These are phyloP conservation scores for Phytophthora ohioensis DNA, from an alignment of 352 stramenopile genomes.

Conservation along the genomic window DNA sequence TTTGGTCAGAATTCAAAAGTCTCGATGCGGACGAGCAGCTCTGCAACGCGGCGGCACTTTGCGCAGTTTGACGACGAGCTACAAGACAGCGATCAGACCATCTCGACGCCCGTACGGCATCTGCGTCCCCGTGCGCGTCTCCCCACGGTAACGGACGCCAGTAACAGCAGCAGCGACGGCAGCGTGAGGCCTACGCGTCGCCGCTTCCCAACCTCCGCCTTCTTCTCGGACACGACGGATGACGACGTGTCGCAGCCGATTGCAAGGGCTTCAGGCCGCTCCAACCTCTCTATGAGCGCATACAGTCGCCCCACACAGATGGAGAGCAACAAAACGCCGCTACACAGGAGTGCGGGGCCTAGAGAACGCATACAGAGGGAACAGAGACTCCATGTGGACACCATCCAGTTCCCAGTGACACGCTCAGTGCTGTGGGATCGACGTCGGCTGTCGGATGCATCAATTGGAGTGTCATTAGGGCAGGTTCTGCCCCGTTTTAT, in stretches of 20 bases:
- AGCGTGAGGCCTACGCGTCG: slow-evolving; percentile 8
- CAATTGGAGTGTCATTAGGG: slow-evolving; percentile 45
- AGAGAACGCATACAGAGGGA: slow-evolving; percentile 12
- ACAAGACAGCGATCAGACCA: slow-evolving; percentile 77
- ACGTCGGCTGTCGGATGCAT: slow-evolving; percentile 51
- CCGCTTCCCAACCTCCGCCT: slow-evolving; percentile 54
- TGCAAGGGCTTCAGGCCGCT: slow-evolving; percentile 1
- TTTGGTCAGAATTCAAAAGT: slow-evolving; percentile 30
- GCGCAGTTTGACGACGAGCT: slow-evolving; percentile 64
- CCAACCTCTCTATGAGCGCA: slow-evolving; percentile 30
- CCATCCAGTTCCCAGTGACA: slow-evolving; percentile 76
- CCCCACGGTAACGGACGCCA: slow-evolving; percentile 19
- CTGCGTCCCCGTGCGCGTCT: slow-evolving; percentile 22
- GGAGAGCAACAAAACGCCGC: slow-evolving; percentile 1
- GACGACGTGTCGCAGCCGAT: slow-evolving; percentile 46
- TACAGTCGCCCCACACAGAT: slow-evolving; percentile 8
- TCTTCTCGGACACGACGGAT: slow-evolving; percentile 80
- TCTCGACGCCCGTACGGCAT: slow-evolving; percentile 35
- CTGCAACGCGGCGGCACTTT: slow-evolving; percentile 41
- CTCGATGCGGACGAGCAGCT: slow-evolving; percentile 23
- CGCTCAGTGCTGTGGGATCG: slow-evolving; percentile 80
- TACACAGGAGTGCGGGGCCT: slow-evolving; percentile 24
- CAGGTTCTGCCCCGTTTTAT: slow-evolving; percentile 64
- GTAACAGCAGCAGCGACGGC: slow-evolving; percentile 14
- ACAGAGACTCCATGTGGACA: slow-evolving; percentile 55